Conservation (phyloP, 208 protist species). For the Crithidia sp. region DNA sequence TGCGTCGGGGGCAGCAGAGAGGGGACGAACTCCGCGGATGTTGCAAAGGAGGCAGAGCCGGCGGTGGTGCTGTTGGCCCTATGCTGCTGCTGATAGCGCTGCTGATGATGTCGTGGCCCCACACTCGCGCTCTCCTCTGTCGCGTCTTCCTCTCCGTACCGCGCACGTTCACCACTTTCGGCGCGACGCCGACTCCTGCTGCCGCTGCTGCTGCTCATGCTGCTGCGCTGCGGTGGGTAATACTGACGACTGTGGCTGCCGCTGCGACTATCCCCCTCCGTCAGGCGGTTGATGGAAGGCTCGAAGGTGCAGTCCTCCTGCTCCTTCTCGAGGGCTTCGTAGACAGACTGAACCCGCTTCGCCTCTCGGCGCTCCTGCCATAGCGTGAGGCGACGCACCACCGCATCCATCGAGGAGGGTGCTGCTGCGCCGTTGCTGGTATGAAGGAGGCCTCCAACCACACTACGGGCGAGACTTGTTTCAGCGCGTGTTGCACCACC, state of each 20-base stretch:
- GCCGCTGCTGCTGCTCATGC: neutral
- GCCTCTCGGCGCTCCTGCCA: conserved; percentile 72
- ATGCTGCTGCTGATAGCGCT: neutral
- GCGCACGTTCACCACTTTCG: too few relatives aligned
- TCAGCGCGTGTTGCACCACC: conserved; percentile 2
- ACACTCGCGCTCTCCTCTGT: neutral
- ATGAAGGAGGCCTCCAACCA: neutral
- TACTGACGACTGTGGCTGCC: neutral
- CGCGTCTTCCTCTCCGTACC: neutral
- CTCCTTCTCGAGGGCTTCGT: conserved; percentile 60
- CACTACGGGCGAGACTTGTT: neutral
- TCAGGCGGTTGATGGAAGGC: conserved; percentile 31
- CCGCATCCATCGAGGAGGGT: conserved; percentile 13
- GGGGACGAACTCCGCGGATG: conserved; percentile 5
- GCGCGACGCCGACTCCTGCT: too few relatives aligned
- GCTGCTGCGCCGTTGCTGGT: neutral
- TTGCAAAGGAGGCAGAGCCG: neutral
- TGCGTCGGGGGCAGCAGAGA: conserved; percentile 24
- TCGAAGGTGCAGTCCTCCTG: conserved; percentile 61
- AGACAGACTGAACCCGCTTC: conserved; percentile 61
- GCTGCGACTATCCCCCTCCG: conserved; percentile 10
- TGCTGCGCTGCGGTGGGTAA: neutral
- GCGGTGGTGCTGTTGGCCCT: neutral
- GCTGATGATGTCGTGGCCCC: neutral
- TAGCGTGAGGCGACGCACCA: conserved; percentile 50